Conservation (phyloP, 345 rosid genomes). For the Populus tremula region DNA sequence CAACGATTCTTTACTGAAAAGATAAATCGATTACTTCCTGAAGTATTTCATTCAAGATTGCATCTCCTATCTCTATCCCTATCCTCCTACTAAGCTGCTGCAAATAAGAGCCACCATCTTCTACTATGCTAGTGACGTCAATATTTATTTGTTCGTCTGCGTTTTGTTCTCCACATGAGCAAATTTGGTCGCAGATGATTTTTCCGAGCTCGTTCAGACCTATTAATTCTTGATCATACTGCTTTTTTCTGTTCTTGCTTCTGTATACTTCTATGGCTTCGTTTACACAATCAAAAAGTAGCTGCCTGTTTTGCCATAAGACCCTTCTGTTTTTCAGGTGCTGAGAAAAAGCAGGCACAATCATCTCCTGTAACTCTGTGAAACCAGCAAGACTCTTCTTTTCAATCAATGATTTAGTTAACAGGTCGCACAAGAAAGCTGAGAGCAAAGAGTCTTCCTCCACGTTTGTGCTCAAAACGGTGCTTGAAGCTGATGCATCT, state of each 20-base stretch:
- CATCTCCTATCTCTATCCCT: slow-evolving; percentile 31
- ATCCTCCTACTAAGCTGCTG: slow-evolving; percentile 17
- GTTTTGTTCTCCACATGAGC: slow-evolving; percentile 18
- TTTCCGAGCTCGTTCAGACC: slow-evolving; percentile 22
- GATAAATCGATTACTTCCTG: slow-evolving; percentile 15
- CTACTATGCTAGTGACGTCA: slow-evolving; percentile 13
- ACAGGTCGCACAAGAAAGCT: slow-evolving; percentile 14
- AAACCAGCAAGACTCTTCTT: slow-evolving; percentile 17
- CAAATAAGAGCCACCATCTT: slow-evolving; percentile 24
- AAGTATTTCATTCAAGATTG: slow-evolving; percentile 22
- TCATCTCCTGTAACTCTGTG: slow-evolving; percentile 12
- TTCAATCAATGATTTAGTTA: slow-evolving; percentile 11
- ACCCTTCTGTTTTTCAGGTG: slow-evolving; percentile 10
- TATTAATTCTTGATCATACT: slow-evolving; percentile 8
- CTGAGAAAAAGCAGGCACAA: slow-evolving; percentile 7
- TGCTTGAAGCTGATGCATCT: slow-evolving; percentile 14
- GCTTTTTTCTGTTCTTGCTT: not conserved
- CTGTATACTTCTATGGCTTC: slow-evolving; percentile 5
- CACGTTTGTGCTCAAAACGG: not conserved
- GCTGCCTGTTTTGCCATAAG: slow-evolving; percentile 20
- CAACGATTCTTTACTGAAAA: not conserved
- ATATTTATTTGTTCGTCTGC: slow-evolving; percentile 4
- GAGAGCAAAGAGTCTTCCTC: slow-evolving; percentile 13
- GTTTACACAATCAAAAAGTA: not conserved
- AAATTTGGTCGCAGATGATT: slow-evolving; percentile 10